Evolutionary conservation across 2,329 filamentous ascomycete species (phyloP).

Genomic region (Arachnomyces sp.): DNA sequence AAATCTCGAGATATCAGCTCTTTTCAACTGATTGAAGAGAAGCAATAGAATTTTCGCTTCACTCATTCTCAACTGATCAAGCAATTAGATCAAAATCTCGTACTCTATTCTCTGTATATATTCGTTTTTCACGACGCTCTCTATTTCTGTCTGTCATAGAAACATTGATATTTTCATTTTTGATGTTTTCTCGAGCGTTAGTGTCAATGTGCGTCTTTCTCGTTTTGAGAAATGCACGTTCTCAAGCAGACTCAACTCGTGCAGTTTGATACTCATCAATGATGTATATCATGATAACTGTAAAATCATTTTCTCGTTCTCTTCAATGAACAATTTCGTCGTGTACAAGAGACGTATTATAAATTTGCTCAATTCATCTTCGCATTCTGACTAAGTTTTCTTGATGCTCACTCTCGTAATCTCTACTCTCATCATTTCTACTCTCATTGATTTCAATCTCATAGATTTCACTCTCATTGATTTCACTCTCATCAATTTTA

Average conservation of each 20-base stretch:
- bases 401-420: too few relatives aligned
- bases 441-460: too few relatives aligned
- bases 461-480: too few relatives aligned
- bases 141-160: background rate
- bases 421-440: too few relatives aligned
- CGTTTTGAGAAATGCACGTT: constrained; percentile 6
- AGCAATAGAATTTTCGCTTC: constrained; percentile 6
- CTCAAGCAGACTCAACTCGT: constrained; percentile 6
- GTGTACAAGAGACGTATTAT: constrained; percentile 5
- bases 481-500: too few relatives aligned
- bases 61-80: constrained; percentile 6
- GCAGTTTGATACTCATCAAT: constrained; percentile 3
- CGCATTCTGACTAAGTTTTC: constrained; percentile 6
- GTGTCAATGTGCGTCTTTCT: too few relatives aligned
- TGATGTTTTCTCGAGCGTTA: too few relatives aligned
- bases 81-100: constrained; percentile 6
- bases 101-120: background rate
- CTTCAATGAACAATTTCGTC: constrained; percentile 4
- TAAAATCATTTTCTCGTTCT: constrained; percentile 2
- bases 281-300: constrained; percentile 9
- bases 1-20: constrained; percentile 13
- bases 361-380: constrained; percentile 5
- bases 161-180: too few relatives aligned
- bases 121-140: constrained; percentile 1
- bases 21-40: constrained; percentile 6